These are phyloP conservation scores for Wickerhamomyces pijperi DNA, from an alignment of 805 yeast species.

Conservation along the genomic window DNA sequence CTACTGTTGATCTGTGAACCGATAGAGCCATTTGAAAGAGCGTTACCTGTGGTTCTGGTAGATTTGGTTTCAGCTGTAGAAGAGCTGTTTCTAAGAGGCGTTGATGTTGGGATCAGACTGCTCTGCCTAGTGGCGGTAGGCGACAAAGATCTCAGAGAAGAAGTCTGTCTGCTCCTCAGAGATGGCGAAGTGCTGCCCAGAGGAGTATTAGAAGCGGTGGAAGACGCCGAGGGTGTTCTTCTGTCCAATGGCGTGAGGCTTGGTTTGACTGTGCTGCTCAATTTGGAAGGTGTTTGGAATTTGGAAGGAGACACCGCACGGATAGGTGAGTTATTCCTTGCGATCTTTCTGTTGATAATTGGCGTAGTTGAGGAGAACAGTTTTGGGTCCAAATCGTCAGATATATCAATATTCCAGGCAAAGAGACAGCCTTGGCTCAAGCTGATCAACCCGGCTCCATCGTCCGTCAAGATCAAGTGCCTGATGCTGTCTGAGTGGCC, in stretches of 20 bases:
- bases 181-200: neutral
- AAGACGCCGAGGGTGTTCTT: neutral
- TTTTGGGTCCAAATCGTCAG: constrained; percentile 6
- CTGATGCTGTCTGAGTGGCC: constrained; percentile 46
- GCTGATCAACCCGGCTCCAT: constrained; percentile 24
- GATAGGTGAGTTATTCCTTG: constrained; percentile 1
- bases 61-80: neutral
- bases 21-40: too few relatives aligned
- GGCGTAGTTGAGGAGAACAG: constrained; percentile 13
- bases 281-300: neutral
- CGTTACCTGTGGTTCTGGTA: too few relatives aligned
- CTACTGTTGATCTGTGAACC: too few relatives aligned
- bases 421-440: constrained; percentile 49
- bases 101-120: neutral
- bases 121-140: too few relatives aligned
- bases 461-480: constrained; percentile 22
- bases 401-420: constrained; percentile 24
- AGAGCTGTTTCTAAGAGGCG: neutral
- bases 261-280: neutral
- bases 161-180: neutral
- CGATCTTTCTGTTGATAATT: constrained; percentile 18
- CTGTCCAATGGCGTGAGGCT: neutral
- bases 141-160: neutral
- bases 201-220: neutral
- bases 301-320: neutral